A percentile compares a stretch with the other conserved stretches of the same genome.
phyloP scores from a whole-genome alignment of 1,139 yeast genomes.

The Yamadazyma diospyri region DNA sequence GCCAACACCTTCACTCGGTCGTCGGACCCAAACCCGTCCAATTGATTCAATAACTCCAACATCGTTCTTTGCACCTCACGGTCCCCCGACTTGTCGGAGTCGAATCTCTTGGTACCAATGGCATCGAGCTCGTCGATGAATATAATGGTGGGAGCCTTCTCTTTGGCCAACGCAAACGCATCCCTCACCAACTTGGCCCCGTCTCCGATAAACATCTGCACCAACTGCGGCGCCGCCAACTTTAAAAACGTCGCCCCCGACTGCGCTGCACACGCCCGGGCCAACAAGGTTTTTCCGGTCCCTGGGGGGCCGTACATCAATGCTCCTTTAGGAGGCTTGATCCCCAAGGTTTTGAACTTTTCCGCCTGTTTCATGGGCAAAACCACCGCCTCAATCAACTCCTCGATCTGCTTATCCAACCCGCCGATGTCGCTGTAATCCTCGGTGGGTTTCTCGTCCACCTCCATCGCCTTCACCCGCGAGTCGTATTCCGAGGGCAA shows the following conservation, averaged over 20 bases:
- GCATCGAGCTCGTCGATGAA: conserved; percentile 98
- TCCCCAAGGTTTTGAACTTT: conserved; percentile 86
- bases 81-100: conserved; percentile 96
- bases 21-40: conserved; percentile 98
- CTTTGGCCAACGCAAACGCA: conserved; percentile 98
- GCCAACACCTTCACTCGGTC: conserved; percentile 96
- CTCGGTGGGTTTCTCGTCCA: conserved; percentile 96
- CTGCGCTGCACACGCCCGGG: conserved; percentile 99
- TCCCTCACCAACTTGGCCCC: conserved; percentile 98
- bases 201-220: conserved; percentile 98
- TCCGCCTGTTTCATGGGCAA: conserved; percentile 98
- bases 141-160: conserved; percentile 96
- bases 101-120: conserved; percentile 97
- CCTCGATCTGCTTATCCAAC: conserved; percentile 95
- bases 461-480: conserved; percentile 98
- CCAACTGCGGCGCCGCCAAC: conserved; percentile 96
- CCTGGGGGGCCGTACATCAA: conserved; percentile 99
- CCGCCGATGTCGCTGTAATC: conserved; percentile 98
- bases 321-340: conserved; percentile 97
- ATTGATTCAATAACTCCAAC: conserved; percentile 94
- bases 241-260: conserved; percentile 97
- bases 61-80: conserved; percentile 98
- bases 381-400: conserved; percentile 95
- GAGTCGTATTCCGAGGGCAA: conserved; percentile 97
- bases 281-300: conserved; percentile 94